Evolutionary conservation across 345 rosid species (phyloP), one percentile per base, ranked within the genome.

Genomic region (Diplotaxis tenuifolia): DNA sequence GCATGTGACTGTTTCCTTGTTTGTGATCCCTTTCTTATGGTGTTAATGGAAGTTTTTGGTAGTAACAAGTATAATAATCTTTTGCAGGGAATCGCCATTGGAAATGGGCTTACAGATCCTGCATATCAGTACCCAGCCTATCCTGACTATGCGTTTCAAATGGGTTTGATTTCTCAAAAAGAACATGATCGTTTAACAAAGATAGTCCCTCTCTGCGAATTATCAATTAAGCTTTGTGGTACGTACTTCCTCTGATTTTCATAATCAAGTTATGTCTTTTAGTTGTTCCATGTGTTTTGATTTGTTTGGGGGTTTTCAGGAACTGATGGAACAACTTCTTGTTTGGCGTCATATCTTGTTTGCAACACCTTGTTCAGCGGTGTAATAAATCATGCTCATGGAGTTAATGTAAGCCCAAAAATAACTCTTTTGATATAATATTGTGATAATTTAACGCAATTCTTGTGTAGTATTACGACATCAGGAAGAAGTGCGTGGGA

Each of bases 31-130:
- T 7, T 3, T 32, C 5, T 69, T 36, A 47, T 6, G 53, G 53
- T 47, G 20, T 47, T 47, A 15, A 47, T 47, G 53, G 20, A 47
- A 47, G 20, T 20, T 54, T 12, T 54, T 12, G 53, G 53, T 77
- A 68, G 69, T 68, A 53, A 67, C 60, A 61, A 49, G 72, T 60
- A 68, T 71, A 45, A 23, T 71, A n/a, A n/a, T n/a, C n/a, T n/a
- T 21, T 38, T 77, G 70, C 87, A 96, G 99, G 99, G 99, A 67
- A 86, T 96, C 73, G 98, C 99, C 45, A 96, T 96, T 73, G 99
- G 99, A 64, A 96, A 96, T 71, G 99, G 99, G 62, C 94, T 96
- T 57, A 96, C 99, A 40, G 86, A 96, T 76, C 99, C 97, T 75
- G 90, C 90, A 63, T 56, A 87, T 72, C 99, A 92, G 73, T 92